Conservation (phyloP, 306 rosid species). For the Amphicarpaea edgeworthii region DNA sequence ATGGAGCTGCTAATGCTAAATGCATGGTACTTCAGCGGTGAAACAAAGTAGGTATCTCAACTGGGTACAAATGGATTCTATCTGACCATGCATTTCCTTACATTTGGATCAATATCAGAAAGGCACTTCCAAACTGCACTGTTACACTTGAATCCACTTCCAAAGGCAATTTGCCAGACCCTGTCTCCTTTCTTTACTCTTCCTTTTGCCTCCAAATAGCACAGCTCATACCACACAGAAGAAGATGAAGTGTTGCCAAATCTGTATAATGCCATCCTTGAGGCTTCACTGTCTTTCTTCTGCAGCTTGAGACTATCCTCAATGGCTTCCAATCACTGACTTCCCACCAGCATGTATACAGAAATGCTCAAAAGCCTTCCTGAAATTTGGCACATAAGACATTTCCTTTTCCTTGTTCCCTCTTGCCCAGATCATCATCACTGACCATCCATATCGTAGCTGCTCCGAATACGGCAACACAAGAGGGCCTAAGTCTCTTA, state of each 20-base stretch:
- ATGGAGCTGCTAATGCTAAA: slow-evolving; percentile 6
- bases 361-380: slow-evolving; percentile 71
- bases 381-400: slow-evolving; percentile 72
- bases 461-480: slow-evolving; percentile 78
- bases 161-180: slow-evolving; percentile 78
- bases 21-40: slow-evolving; percentile 43
- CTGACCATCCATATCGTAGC: slow-evolving; percentile 50
- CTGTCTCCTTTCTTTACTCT: slow-evolving; percentile 65
- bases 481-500: slow-evolving; percentile 56
- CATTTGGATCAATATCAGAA: slow-evolving; percentile 58
- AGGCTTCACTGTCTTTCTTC: slow-evolving; percentile 73
- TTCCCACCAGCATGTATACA: slow-evolving; percentile 90
- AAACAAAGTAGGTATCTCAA: slow-evolving; percentile 47
- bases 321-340: slow-evolving; percentile 66
- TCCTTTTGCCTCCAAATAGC: slow-evolving; percentile 75
- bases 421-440: slow-evolving; percentile 47
- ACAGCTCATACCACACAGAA: slow-evolving; percentile 72
- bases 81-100: slow-evolving; percentile 71
- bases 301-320: slow-evolving; percentile 61
- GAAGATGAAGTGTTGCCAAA: slow-evolving; percentile 82
- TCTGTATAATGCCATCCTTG: slow-evolving; percentile 79
- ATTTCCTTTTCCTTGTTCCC: slow-evolving; percentile 43
- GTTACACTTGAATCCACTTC: slow-evolving; percentile 79
- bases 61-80: slow-evolving; percentile 66
- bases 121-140: slow-evolving; percentile 78